phyloP scores from a whole-genome alignment of 208 protist genomes.

The Acanthamoeba sp. region DNA sequence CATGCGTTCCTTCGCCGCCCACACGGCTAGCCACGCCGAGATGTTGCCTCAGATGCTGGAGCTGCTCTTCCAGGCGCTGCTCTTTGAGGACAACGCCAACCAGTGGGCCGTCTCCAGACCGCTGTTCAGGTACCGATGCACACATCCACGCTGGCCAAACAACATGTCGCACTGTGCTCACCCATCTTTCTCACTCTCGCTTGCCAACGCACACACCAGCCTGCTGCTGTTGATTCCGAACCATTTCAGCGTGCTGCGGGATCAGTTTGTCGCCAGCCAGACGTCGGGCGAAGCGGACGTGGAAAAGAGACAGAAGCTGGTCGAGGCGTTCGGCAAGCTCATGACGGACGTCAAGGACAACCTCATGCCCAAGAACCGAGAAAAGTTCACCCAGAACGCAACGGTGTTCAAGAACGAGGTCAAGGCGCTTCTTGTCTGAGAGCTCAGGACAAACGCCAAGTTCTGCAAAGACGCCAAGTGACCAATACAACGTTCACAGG shows the following conservation, averaged over 20 bases:
- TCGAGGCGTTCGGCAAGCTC: constrained; percentile 84
- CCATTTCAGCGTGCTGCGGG: constrained; percentile 14
- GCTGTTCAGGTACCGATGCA: constrained; percentile 81
- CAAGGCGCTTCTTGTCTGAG: constrained; percentile 79
- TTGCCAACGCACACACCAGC: background rate
- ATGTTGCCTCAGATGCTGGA: constrained; percentile 80
- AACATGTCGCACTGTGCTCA: too few relatives aligned
- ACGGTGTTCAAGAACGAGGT: constrained; percentile 85
- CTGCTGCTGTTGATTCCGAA: constrained; percentile 53
- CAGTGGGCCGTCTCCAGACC: constrained; percentile 84
- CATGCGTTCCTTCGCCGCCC: constrained; percentile 52
- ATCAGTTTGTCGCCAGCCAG: background rate
- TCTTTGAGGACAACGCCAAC: constrained; percentile 85
- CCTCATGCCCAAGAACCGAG: constrained; percentile 87
- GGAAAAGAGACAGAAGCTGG: constrained; percentile 82
- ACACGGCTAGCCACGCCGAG: constrained; percentile 70
- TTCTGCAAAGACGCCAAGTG: too few relatives aligned
- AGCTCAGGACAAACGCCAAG: too few relatives aligned
- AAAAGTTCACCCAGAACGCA: constrained; percentile 89
- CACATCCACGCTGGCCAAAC: too few relatives aligned
- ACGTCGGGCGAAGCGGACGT: background rate
- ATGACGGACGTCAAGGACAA: constrained; percentile 87
- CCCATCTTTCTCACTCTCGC: background rate
- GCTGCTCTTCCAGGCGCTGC: constrained; percentile 81
- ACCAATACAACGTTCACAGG: too few relatives aligned